These are phyloP conservation scores for Abortiporus biennis DNA, from an alignment of 1,284 basidiomycete species.

Conservation along the genomic window DNA sequence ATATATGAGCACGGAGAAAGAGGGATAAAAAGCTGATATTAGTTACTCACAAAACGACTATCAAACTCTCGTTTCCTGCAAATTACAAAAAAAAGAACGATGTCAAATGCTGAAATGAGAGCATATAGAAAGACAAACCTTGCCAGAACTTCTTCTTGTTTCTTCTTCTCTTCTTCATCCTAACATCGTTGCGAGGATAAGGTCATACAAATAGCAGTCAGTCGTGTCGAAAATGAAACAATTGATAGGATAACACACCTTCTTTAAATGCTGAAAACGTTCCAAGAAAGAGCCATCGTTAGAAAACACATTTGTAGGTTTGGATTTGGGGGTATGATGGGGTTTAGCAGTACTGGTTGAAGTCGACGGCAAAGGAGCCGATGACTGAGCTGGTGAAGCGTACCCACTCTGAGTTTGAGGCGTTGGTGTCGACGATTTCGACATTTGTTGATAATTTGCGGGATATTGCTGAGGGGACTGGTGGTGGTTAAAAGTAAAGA, in stretches of 20 bases:
- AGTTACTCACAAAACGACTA: slow-evolving; percentile 50
- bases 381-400: slow-evolving; percentile 7
- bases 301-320: slow-evolving; percentile 49
- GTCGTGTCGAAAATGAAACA: not conserved
- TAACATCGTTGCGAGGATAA: too few species aligned
- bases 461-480: not conserved
- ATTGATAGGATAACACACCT: slow-evolving; percentile 26
- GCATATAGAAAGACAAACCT: slow-evolving; percentile 29
- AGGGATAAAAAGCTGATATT: not conserved
- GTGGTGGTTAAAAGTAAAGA: not conserved
- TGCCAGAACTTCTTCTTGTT: slow-evolving; percentile 40
- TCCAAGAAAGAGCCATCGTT: slow-evolving; percentile 56
- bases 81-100: too few species aligned
- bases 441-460: not conserved
- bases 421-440: not conserved
- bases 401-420: slow-evolving; percentile 7
- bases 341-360: slow-evolving; percentile 19
- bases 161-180: slow-evolving; percentile 56
- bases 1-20: not conserved
- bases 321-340: slow-evolving; percentile 24
- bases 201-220: too few species aligned
- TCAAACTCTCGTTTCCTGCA: slow-evolving; percentile 54
- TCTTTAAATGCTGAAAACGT: slow-evolving; percentile 47
- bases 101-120: slow-evolving; percentile 2
- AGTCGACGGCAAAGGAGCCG: slow-evolving; percentile 19